Evolutionary conservation across 2,329 filamentous ascomycete genomes (phyloP), one percentile per base, ranked within the genome.

Genomic region (Chaetomiaceae sp.): DNA sequence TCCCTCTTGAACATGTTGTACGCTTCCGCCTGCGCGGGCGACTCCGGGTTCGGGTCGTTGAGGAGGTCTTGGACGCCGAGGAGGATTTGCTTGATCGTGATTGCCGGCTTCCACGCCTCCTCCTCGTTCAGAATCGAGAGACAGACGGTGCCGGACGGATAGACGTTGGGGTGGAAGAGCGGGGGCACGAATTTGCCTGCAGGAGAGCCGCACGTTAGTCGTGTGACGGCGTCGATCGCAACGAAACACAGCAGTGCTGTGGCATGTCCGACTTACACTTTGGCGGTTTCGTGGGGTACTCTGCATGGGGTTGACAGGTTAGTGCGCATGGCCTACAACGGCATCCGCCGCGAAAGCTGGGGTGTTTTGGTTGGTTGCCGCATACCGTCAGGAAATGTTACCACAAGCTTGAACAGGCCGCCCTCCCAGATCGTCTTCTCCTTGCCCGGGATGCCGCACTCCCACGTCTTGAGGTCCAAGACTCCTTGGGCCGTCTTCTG

Each of bases 1-100:
- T 99, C 92, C 67, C 90, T 90, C 77, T 95, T 96, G 69, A 89
- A 97, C 10, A 99, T 76, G 63, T 96, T 96, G 73, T 97, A 99
- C 0, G 93, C 95, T 61, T 99, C 93, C 3, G 93, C 92, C 70
- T 99, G 93, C 0, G 93, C 93, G 0, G 93, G 93, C 1, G 90
- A 96, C 44, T 99, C 93, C 3, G 92, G 93, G 66, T 99, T 99
- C 14, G 95, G 93, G 63, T 96, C 92, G 68, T 99, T 86, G 35
- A 99, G 83, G 2, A 99, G 81, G 62, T 95, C 92, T 70, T 99
- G 93, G 51, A 99, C 95, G 43, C 93, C 93, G 1, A 97, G 79
- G 5, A 97, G 80, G 57, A 99, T 97, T 71, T 97, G 90, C 73
- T 96, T 97, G 68, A 99, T 89, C 0, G 93, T 99, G 64, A 99